phyloP scores from a whole-genome alignment of 2,329 filamentous ascomycete species.

The Aspergillus sp. region DNA sequence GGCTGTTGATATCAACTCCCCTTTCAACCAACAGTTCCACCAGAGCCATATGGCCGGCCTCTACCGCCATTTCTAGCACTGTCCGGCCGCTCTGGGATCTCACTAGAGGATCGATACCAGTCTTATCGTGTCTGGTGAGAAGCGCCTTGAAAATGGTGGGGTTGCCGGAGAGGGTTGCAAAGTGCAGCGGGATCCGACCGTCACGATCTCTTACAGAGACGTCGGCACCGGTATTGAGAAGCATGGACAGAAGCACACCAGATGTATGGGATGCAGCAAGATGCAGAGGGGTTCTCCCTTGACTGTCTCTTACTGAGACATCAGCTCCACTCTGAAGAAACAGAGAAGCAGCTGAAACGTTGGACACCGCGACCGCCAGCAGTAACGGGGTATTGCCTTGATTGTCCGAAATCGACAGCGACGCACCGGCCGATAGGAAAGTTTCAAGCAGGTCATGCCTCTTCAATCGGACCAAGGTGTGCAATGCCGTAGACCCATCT shows the following conservation, averaged over 20 bases:
- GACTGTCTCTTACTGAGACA: background rate
- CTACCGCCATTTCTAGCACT: background rate
- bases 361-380: background rate
- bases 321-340: background rate
- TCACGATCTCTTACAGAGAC: background rate
- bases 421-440: background rate
- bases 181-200: constrained; percentile 1
- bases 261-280: background rate
- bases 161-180: background rate
- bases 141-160: background rate
- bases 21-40: background rate
- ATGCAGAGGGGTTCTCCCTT: background rate
- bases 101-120: background rate
- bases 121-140: background rate
- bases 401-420: background rate
- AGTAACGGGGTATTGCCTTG: background rate
- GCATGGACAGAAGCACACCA: background rate
- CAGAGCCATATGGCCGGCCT: background rate
- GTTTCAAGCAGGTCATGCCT: background rate
- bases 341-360: background rate
- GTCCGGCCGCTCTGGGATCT: background rate
- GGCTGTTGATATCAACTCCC: background rate
- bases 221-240: background rate
- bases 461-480: background rate
- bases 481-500: background rate